phyloP scores from a whole-genome alignment of 2,329 filamentous ascomycete species.

The Aureobasidium sp. region DNA sequence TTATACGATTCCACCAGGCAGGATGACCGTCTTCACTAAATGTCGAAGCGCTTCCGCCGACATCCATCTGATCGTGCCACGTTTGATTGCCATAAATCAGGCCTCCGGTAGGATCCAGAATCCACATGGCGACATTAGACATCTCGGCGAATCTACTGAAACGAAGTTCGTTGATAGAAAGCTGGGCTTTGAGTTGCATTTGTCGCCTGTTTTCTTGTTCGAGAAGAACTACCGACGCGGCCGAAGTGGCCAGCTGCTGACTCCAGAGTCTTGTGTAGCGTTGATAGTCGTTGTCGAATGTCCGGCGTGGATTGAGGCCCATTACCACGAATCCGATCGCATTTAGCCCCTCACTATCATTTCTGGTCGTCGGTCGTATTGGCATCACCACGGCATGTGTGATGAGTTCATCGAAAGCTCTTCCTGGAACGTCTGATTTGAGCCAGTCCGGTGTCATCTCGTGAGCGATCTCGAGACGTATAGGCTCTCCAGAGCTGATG shows the following conservation, averaged over 20 bases:
- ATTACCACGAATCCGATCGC: slow-evolving; percentile 27
- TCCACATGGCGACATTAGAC: slow-evolving; percentile 25
- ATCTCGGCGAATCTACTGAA: slow-evolving; percentile 29
- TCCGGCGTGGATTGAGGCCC: slow-evolving; percentile 26
- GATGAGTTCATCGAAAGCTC: slow-evolving; percentile 26
- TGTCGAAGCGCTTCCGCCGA: background rate
- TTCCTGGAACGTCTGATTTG: background rate
- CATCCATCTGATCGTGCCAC: slow-evolving; percentile 4
- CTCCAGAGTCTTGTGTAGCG: slow-evolving; percentile 24
- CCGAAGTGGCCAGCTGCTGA: slow-evolving; percentile 25
- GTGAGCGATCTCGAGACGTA: background rate
- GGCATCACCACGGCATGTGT: slow-evolving; percentile 24
- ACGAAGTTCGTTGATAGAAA: slow-evolving; percentile 20
- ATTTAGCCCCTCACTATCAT: slow-evolving; percentile 17
- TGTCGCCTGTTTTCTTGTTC: slow-evolving; percentile 27
- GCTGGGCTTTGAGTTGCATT: slow-evolving; percentile 12
- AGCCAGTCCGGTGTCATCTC: slow-evolving; percentile 4
- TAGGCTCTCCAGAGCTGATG: slow-evolving; percentile 1
- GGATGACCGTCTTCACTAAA: background rate
- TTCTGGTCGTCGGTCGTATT: slow-evolving; percentile 23
- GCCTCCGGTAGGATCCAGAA: background rate
- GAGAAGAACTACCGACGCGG: slow-evolving; percentile 25
- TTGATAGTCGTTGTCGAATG: slow-evolving; percentile 28
- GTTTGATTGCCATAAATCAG: slow-evolving; percentile 9
- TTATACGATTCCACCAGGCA: background rate